phyloP scores from a whole-genome alignment of 2,329 filamentous ascomycete species.

The Neonectria faginata region DNA sequence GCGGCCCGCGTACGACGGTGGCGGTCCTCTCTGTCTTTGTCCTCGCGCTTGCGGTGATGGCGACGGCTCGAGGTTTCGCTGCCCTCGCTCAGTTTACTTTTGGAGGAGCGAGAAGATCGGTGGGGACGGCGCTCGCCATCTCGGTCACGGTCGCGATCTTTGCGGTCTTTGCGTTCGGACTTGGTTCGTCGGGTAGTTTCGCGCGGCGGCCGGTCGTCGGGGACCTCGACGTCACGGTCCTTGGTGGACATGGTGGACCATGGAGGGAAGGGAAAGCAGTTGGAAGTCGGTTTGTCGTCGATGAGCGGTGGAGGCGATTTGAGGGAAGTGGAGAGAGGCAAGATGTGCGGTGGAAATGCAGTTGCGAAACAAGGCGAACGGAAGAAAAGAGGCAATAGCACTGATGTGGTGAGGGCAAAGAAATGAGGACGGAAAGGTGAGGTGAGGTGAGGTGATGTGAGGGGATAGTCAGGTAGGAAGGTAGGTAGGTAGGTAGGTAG shows the following conservation, averaged over 20 bases:
- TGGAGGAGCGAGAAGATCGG: conserved; percentile 56
- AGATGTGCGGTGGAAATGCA: conserved; percentile 10
- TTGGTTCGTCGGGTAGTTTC: conserved; percentile 56
- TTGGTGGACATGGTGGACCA: conserved; percentile 56
- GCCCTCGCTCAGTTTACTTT: conserved; percentile 55
- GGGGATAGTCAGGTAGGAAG: conserved; percentile 32
- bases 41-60: conserved; percentile 46
- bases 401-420: conserved; percentile 22
- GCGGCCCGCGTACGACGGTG: conserved; percentile 45
- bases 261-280: conserved; percentile 30
- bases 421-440: neutral
- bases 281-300: conserved; percentile 10
- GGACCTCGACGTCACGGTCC: conserved; percentile 56
- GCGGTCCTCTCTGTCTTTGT: conserved; percentile 51
- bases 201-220: conserved; percentile 53
- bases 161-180: conserved; percentile 54
- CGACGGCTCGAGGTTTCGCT: conserved; percentile 55
- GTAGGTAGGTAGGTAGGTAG: conserved; percentile 34
- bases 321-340: conserved; percentile 22
- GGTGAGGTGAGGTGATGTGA: conserved; percentile 36
- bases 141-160: conserved; percentile 50
- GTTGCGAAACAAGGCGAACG: conserved; percentile 21
- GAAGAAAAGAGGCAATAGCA: conserved; percentile 12
- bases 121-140: conserved; percentile 53
- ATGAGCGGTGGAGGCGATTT: conserved; percentile 19